Evolutionary conservation across 2,329 filamentous ascomycete genomes (phyloP), one percentile per base, ranked within the genome.

Genomic region (Aspergillus puulaauensis): DNA sequence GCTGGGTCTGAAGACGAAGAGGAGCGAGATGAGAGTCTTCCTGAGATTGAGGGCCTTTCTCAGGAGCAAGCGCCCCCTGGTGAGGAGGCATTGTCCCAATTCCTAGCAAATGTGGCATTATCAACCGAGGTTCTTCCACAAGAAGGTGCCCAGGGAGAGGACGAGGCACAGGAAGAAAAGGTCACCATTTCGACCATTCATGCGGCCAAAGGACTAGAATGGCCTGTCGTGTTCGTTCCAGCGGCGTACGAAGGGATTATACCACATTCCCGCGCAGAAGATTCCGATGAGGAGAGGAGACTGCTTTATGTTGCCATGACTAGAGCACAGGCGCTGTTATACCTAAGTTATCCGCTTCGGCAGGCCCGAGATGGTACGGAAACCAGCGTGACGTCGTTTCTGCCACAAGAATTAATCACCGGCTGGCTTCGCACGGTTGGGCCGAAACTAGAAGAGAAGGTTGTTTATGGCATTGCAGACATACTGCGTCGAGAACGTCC

Each of bases 241-340:
- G 90, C 90, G 1, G 89, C 91, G 24, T 96, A 96, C 70, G 86
- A 92, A 47, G 95, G 93, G 1, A 93, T 89, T 2, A 96, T 98
- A 58, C 93, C 93, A 4, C 93, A 98, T 72, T 89, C 88, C 2
- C 84, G 93, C 64, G 85, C 92, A 1, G 93, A 97, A 46, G 91
- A 98, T 69, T 81, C 83, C 3, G 89, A 93, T 56, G 93, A 99
- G 73, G 93, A 99, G 72, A 83, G 95, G 58, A 83, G 93, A 27
- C 76, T 99, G 46, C 80, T 99, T 0, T 99, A 98, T 68, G 95
- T 99, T 14, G 93, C 93, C 27, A 98, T 99, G 93, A 99, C 93
- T 3, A 83, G 93, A 70, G 93, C 95, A 6, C 88, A 98, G 71
- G 88, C 86, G 1, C 76, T 98, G 31, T 78, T 99, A 1, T 96